Evolutionary conservation across 192 early-diverging fungal genomes (phyloP).

Genomic region (Coemansia sp.): DNA sequence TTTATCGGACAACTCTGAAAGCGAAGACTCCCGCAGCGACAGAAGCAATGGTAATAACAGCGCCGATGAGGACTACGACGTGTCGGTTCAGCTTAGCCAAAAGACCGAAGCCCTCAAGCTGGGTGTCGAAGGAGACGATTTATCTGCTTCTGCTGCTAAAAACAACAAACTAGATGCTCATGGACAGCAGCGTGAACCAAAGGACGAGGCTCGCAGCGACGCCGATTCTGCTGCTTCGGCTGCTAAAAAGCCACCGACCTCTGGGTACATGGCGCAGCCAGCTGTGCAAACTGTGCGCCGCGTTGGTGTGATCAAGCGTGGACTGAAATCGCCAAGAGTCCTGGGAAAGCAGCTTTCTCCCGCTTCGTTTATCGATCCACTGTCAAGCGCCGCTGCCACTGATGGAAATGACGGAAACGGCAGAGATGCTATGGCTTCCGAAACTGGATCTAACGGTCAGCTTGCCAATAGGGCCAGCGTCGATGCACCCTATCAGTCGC

Average conservation of each 20-base stretch:
- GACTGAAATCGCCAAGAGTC: conserved; percentile 44
- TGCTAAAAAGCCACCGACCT: conserved; percentile 7
- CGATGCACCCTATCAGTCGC: conserved; percentile 18
- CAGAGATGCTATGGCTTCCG: not conserved
- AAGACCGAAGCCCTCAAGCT: not conserved
- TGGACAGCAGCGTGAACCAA: not conserved
- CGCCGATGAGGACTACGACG: conserved; percentile 6
- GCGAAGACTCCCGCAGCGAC: too few species aligned
- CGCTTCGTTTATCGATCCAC: conserved; percentile 40
- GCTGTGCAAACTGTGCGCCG: conserved; percentile 37
- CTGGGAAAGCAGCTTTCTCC: conserved; percentile 45
- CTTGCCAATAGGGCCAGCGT: conserved; percentile 26
- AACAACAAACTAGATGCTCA: not conserved
- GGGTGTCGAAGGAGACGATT: not conserved
- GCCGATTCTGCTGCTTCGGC: not conserved
- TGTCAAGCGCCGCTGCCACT: conserved; percentile 43
- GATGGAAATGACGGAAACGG: not conserved
- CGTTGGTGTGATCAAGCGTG: conserved; percentile 49
- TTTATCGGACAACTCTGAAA: not conserved
- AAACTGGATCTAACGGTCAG: not conserved
- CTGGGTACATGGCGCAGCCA: conserved; percentile 14
- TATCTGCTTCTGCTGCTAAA: not conserved
- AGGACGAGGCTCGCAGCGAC: not conserved
- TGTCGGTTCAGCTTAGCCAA: conserved; percentile 1
- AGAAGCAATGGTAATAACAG: not conserved